These are phyloP conservation scores for Glebionis coronaria DNA, from an alignment of 129 eudicot species.

Conservation along the genomic window DNA sequence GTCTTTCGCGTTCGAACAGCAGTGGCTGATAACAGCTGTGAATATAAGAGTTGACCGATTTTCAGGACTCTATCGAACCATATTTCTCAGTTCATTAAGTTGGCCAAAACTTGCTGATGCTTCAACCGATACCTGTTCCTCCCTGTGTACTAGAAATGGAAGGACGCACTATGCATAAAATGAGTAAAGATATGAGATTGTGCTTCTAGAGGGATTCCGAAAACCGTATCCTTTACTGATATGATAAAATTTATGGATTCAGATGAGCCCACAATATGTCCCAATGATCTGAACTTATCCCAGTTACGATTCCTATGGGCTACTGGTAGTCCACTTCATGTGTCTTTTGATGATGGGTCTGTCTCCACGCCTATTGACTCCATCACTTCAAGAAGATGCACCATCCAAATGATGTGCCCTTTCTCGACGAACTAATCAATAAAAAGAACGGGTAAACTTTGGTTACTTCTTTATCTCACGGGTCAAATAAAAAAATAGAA, in stretches of 20 bases:
- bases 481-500: neutral
- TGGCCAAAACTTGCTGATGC: constrained; percentile 94
- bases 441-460: constrained; percentile 10
- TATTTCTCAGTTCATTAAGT: constrained; percentile 85
- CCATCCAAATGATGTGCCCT: constrained; percentile 88
- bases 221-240: constrained; percentile 93
- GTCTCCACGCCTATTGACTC: constrained; percentile 52
- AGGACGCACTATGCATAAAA: constrained; percentile 95
- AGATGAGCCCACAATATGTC: constrained; percentile 30
- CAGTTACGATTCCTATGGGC: constrained; percentile 81
- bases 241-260: constrained; percentile 56
- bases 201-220: constrained; percentile 75
- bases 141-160: constrained; percentile 77
- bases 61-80: constrained; percentile 66
- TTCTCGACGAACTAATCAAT: constrained; percentile 67
- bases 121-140: constrained; percentile 93
- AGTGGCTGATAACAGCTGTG: constrained; percentile 46
- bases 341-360: constrained; percentile 45
- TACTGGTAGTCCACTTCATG: constrained; percentile 83
- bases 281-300: constrained; percentile 46
- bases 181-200: constrained; percentile 83
- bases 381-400: constrained; percentile 72
- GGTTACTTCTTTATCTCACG: neutral
- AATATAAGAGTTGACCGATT: constrained; percentile 79
- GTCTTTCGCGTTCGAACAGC: constrained; percentile 29